Evolutionary conservation across 345 rosid genomes (phyloP).

Genomic region (Euphorbia pulcherrima): DNA sequence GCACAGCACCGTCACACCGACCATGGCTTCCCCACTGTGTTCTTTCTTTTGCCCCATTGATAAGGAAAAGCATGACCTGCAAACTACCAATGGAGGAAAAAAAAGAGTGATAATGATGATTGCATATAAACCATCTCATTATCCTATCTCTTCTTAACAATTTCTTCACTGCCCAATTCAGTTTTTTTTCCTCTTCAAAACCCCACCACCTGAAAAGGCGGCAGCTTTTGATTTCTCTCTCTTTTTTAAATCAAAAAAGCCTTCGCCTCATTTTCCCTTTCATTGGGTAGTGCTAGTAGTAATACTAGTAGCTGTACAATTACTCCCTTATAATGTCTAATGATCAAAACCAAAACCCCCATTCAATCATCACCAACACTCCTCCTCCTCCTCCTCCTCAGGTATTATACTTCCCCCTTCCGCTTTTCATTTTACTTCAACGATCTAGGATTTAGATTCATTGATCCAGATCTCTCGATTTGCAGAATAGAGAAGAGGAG

Average conservation of each 20-base stretch:
- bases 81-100: conserved; percentile 4
- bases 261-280: neutral
- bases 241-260: neutral
- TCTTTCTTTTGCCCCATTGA: neutral
- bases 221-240: neutral
- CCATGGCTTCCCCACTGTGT: no score
- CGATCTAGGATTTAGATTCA: neutral
- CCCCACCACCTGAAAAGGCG: conserved; percentile 18
- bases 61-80: conserved; percentile 4
- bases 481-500: conserved; percentile 64
- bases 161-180: no score
- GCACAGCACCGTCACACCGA: no score
- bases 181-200: neutral
- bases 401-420: conserved; percentile 4
- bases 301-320: conserved; percentile 1
- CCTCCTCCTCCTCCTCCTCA: conserved; percentile 7
- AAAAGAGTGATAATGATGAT: neutral
- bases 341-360: conserved; percentile 16
- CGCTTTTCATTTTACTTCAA: neutral
- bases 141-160: no score
- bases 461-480: conserved; percentile 11
- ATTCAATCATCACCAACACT: conserved; percentile 11
- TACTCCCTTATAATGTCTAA: conserved; percentile 12
- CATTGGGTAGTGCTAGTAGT: neutral
- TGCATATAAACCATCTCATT: neutral